A percentile compares a stretch with the other conserved stretches of the same genome.
These are phyloP conservation scores for Tolypocladium sp. DNA, from an alignment of 2,329 filamentous ascomycete species.

Conservation along the genomic window DNA sequence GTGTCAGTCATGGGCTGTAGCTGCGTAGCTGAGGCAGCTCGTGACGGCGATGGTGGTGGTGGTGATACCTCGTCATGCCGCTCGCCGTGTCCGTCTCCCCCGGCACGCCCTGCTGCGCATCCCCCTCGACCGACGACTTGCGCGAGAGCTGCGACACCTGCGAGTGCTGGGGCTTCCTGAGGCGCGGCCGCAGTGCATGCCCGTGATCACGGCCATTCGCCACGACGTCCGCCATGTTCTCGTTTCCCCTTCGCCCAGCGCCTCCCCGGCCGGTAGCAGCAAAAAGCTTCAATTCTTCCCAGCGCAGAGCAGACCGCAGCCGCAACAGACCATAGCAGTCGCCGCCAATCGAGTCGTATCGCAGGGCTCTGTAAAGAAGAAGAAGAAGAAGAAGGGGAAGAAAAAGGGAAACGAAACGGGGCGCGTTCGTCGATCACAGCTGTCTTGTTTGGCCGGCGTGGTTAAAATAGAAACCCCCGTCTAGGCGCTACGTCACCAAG, in stretches of 20 bases:
- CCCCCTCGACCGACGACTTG: conserved; percentile 21
- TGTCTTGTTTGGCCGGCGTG: neutral
- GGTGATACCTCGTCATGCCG: conserved; percentile 30
- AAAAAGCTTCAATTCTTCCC: neutral
- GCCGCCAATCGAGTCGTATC: neutral
- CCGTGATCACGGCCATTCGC: conserved; percentile 22
- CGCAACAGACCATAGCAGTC: neutral
- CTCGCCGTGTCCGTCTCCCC: conserved; percentile 26
- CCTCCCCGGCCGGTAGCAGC: neutral
- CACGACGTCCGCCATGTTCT: conserved; percentile 12
- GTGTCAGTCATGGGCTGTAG: neutral
- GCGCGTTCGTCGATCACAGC: neutral
- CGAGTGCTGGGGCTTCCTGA: conserved; percentile 38
- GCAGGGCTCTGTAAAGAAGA: too few species aligned
- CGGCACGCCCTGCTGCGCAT: conserved; percentile 21
- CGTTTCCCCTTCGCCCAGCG: too few species aligned
- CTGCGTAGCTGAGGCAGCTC: neutral
- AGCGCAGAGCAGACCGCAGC: neutral
- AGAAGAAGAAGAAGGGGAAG: neutral
- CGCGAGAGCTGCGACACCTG: conserved; percentile 35
- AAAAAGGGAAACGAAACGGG: neutral
- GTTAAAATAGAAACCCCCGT: neutral
- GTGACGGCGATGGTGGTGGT: neutral
- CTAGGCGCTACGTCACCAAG: neutral
- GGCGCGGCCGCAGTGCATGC: conserved; percentile 38